A percentile compares a stretch with the other conserved stretches of the same genome.
These are phyloP conservation scores for Sarcomyxa edulis DNA, from an alignment of 768 basidiomycete species.

Conservation along the genomic window DNA sequence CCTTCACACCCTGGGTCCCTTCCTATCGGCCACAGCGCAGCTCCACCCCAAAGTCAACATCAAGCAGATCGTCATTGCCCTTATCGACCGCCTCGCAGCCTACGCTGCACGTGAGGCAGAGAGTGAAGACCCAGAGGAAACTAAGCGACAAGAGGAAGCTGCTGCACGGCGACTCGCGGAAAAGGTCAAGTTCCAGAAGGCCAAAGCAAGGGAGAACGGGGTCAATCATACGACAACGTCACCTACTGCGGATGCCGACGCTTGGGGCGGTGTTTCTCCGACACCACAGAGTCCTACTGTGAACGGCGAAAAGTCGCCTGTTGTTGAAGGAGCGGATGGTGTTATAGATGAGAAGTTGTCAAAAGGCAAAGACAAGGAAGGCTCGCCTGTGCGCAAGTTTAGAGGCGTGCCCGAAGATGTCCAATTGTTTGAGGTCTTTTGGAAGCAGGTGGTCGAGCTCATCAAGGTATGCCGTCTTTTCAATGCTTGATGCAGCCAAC, in stretches of 20 bases:
- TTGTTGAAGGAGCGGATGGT: conserved; percentile 15
- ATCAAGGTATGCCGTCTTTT: conserved; percentile 66
- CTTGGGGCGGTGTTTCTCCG: conserved; percentile 34
- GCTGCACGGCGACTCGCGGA: conserved; percentile 86
- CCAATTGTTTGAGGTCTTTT: conserved; percentile 96
- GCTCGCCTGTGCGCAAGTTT: conserved; percentile 67
- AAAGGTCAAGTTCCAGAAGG: conserved; percentile 73
- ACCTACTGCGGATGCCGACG: conserved; percentile 30
- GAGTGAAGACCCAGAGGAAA: conserved; percentile 92
- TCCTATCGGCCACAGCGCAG: conserved; percentile 93
- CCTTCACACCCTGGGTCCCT: conserved; percentile 90
- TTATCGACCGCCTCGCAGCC: conserved; percentile 93
- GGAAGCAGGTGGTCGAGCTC: conserved; percentile 96
- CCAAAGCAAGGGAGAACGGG: conserved; percentile 52
- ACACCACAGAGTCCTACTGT: conserved; percentile 30
- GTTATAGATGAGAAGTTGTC: conserved; percentile 21
- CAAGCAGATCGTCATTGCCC: conserved; percentile 95
- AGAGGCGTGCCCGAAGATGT: conserved; percentile 94
- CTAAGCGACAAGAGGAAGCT: conserved; percentile 88
- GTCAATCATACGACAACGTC: conserved; percentile 22
- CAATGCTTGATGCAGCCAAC: conserved; percentile 1
- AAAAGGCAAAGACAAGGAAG: conserved; percentile 57
- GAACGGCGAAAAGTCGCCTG: conserved; percentile 13
- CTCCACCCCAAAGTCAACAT: conserved; percentile 98
- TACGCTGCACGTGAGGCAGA: conserved; percentile 98